Evolutionary conservation across 345 rosid genomes (phyloP).

Genomic region (Hibiscus syriacus): DNA sequence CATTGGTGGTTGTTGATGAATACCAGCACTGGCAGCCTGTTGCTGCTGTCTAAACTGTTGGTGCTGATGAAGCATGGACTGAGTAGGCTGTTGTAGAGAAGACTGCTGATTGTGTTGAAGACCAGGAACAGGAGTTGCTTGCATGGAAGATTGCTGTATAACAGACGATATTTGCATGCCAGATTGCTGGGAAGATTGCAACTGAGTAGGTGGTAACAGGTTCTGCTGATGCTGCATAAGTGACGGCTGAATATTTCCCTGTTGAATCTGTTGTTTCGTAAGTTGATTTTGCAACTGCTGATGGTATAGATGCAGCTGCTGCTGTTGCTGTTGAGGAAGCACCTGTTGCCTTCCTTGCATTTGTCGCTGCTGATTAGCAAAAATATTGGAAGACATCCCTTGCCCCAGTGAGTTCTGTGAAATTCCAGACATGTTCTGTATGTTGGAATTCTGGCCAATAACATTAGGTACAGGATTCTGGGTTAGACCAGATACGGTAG

Average conservation of each 20-base stretch:
- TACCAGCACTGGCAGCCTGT: constrained; percentile 39
- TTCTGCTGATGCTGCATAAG: constrained; percentile 34
- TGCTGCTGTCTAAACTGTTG: no score
- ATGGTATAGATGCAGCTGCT: constrained; percentile 51
- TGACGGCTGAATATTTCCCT: constrained; percentile 57
- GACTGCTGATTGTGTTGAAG: constrained; percentile 71
- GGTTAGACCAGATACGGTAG: constrained; percentile 58
- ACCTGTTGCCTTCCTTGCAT: constrained; percentile 57
- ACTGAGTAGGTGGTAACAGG: constrained; percentile 48
- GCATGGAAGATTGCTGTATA: constrained; percentile 54
- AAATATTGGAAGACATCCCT: constrained; percentile 51
- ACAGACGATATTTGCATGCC: constrained; percentile 59
- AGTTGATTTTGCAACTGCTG: constrained; percentile 62
- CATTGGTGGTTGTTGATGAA: constrained; percentile 70
- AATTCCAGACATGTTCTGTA: constrained; percentile 65
- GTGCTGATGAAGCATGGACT: constrained; percentile 75
- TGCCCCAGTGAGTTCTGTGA: constrained; percentile 63
- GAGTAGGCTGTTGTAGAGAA: constrained; percentile 61
- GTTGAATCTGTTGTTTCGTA: constrained; percentile 56
- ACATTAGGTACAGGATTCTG: constrained; percentile 30
- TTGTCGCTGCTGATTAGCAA: constrained; percentile 66
- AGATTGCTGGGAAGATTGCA: constrained; percentile 35
- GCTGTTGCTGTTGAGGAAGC: constrained; percentile 57
- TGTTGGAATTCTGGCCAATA: constrained; percentile 55
- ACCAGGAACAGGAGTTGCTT: constrained; percentile 44